These are phyloP conservation scores for Zymoseptoria brevis DNA, from an alignment of 2,329 filamentous ascomycete species.

Conservation along the genomic window DNA sequence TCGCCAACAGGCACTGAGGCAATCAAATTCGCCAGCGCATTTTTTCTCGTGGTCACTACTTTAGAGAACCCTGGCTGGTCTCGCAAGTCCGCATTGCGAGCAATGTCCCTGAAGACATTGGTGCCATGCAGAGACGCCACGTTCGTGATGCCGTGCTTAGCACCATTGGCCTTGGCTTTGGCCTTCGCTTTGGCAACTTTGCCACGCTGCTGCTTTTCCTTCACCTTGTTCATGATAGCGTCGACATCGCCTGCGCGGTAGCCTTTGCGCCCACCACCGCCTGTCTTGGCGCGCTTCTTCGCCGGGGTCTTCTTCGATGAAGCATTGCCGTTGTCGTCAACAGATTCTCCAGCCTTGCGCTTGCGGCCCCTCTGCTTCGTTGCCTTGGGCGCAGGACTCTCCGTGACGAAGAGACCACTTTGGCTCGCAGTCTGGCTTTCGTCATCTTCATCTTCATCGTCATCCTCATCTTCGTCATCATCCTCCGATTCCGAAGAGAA, in stretches of 20 bases:
- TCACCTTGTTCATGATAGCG: background rate
- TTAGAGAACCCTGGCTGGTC: constrained; percentile 17
- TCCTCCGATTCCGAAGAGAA: background rate
- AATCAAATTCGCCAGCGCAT: constrained; percentile 36
- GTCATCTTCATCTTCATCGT: background rate
- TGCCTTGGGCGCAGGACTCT: background rate
- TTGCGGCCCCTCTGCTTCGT: background rate
- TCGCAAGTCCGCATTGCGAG: constrained; percentile 8
- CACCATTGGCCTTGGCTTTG: background rate
- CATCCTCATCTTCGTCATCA: background rate
- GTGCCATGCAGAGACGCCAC: constrained; percentile 11
- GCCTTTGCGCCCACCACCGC: background rate
- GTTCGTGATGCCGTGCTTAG: constrained; percentile 10
- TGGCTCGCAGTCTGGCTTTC: background rate
- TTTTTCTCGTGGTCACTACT: constrained; percentile 20
- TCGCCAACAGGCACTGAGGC: constrained; percentile 33
- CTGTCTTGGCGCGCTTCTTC: background rate
- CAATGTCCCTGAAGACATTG: constrained; percentile 21
- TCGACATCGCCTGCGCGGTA: background rate
- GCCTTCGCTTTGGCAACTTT: background rate
- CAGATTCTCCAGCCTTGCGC: background rate
- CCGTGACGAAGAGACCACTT: background rate
- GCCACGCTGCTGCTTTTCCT: background rate
- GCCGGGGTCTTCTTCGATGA: background rate
- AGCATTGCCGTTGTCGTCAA: background rate